Percentiles rank a stretch among this genome's conserved stretches.
These are phyloP conservation scores for Blastobotrys serpentis DNA, from an alignment of 1,139 yeast genomes.

Conservation along the genomic window DNA sequence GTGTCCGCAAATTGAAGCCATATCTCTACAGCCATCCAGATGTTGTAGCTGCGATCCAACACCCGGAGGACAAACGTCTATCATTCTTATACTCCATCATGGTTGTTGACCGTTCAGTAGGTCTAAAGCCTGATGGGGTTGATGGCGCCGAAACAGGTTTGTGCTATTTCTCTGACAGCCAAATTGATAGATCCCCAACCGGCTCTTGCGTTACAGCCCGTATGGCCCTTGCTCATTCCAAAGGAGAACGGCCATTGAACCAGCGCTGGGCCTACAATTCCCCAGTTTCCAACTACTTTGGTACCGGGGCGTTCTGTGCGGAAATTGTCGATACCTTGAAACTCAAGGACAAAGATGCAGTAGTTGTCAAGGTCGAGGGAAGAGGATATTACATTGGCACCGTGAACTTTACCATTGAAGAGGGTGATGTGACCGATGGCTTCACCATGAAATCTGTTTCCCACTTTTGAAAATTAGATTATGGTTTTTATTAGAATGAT, in stretches of 20 bases:
- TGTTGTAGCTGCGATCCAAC: conserved; percentile 5
- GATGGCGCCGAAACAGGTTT: conserved; percentile 10
- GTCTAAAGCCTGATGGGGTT: background rate
- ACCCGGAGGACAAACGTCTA: conserved; percentile 8
- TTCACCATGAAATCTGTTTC: conserved; percentile 9
- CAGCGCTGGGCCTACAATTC: conserved; percentile 9
- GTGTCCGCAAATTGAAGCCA: conserved; percentile 4
- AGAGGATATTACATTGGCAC: conserved; percentile 9
- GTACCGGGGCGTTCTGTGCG: conserved; percentile 5
- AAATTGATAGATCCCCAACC: conserved; percentile 10
- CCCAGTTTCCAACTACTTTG: conserved; percentile 7
- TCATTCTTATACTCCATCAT: conserved; percentile 9
- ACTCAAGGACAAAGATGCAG: conserved; percentile 1
- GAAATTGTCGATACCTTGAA: background rate
- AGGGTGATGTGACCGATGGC: conserved; percentile 7
- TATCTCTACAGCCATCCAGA: conserved; percentile 1
- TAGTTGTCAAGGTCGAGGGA: conserved; percentile 7
- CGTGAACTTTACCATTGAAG: conserved; percentile 3
- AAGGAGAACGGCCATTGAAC: background rate
- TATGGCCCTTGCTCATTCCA: conserved; percentile 10
- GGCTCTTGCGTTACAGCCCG: conserved; percentile 11
- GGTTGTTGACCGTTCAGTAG: conserved; percentile 3
- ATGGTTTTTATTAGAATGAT: too few relatives aligned
- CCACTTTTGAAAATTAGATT: background rate
- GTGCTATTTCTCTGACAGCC: conserved; percentile 9